Evolutionary conservation across 768 basidiomycete species (phyloP).

Genomic region (Rhodotorula sphaerocarpa): DNA sequence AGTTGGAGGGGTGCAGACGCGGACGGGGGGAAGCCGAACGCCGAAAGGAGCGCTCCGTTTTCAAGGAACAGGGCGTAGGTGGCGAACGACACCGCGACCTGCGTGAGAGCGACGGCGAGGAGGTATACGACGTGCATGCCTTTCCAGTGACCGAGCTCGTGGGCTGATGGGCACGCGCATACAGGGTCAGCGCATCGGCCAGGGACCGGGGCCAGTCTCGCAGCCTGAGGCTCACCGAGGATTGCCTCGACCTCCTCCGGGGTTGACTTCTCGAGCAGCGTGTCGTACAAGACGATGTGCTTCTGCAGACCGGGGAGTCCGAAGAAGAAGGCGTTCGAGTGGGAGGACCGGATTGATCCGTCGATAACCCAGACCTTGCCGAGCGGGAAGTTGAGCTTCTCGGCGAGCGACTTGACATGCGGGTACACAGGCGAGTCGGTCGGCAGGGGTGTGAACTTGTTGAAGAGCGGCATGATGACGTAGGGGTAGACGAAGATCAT

Average conservation of each 20-base stretch:
- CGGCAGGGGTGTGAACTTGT: conserved; percentile 82
- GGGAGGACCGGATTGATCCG: conserved; percentile 50
- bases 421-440: conserved; percentile 51
- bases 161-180: conserved; percentile 50
- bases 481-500: conserved; percentile 58
- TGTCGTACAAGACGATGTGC: conserved; percentile 81
- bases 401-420: conserved; percentile 60
- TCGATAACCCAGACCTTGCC: conserved; percentile 95
- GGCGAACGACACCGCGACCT: conserved; percentile 48
- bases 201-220: too few relatives aligned
- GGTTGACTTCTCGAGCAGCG: conserved; percentile 81
- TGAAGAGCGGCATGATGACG: conserved; percentile 90
- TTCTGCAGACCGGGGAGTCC: conserved; percentile 65
- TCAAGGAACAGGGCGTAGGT: conserved; percentile 84
- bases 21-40: conserved; percentile 64
- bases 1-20: not conserved
- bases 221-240: conserved; percentile 47
- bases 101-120: conserved; percentile 19
- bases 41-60: conserved; percentile 64
- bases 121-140: conserved; percentile 54
- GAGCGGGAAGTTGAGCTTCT: conserved; percentile 80
- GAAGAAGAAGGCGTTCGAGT: conserved; percentile 55
- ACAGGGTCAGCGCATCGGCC: conserved; percentile 1
- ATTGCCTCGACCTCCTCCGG: conserved; percentile 94
- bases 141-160: conserved; percentile 96